These are phyloP conservation scores for Fonsecaea erecta DNA, from an alignment of 2,329 filamentous ascomycete genomes.

Conservation along the genomic window DNA sequence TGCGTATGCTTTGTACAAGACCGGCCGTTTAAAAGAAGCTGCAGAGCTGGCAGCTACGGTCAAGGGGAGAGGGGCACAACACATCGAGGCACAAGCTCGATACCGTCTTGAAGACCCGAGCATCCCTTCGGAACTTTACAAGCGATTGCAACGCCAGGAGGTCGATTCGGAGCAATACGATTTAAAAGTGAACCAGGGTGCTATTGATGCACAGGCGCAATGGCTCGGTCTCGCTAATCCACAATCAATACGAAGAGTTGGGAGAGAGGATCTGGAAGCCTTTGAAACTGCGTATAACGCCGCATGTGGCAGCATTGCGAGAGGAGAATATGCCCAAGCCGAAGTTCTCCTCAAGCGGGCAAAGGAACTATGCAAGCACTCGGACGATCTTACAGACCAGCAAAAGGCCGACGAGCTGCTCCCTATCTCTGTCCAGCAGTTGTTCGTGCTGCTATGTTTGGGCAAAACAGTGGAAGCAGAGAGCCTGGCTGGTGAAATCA, in stretches of 20 bases:
- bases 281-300: slow-evolving; percentile 70
- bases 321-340: slow-evolving; percentile 62
- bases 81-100: slow-evolving; percentile 65
- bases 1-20: slow-evolving; percentile 68
- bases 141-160: slow-evolving; percentile 51
- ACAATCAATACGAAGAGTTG: slow-evolving; percentile 58
- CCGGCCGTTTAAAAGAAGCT: slow-evolving; percentile 60
- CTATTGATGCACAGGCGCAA: slow-evolving; percentile 65
- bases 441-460: slow-evolving; percentile 62
- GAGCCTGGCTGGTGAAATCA: slow-evolving; percentile 56
- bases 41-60: slow-evolving; percentile 54
- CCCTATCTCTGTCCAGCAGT: slow-evolving; percentile 64
- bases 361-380: slow-evolving; percentile 63
- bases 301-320: slow-evolving; percentile 66
- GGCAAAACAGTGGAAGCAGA: slow-evolving; percentile 63
- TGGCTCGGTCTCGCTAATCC: slow-evolving; percentile 61
- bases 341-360: slow-evolving; percentile 64
- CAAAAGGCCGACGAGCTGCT: slow-evolving; percentile 65
- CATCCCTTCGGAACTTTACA: slow-evolving; percentile 60
- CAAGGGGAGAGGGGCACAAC: slow-evolving; percentile 57
- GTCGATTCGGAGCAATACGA: slow-evolving; percentile 61
- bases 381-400: slow-evolving; percentile 63
- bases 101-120: slow-evolving; percentile 67
- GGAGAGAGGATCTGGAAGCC: slow-evolving; percentile 63
- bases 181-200: slow-evolving; percentile 64